Evolutionary conservation across 306 rosid genomes (phyloP).

Genomic region (Quercus berberidifolia): DNA sequence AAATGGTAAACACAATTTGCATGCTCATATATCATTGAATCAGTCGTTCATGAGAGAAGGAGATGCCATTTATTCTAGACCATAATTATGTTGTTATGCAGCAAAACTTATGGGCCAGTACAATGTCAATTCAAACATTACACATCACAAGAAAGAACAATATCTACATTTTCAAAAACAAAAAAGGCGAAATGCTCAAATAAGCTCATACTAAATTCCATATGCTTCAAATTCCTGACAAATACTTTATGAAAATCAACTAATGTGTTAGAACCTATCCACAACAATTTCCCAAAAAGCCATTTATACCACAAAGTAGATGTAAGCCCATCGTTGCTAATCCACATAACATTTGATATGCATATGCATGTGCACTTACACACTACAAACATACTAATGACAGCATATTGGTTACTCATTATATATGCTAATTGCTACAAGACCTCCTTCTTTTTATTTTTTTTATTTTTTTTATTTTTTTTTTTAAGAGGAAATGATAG

Average conservation of each 20-base stretch:
- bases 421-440: background rate
- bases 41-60: background rate
- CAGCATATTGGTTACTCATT: background rate
- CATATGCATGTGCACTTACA: background rate
- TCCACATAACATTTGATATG: background rate
- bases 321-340: background rate
- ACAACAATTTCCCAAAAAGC: background rate
- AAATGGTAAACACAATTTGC: background rate
- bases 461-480: too few relatives aligned
- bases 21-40: background rate
- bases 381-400: background rate
- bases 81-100: background rate
- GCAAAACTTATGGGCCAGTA: background rate
- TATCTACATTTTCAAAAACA: background rate
- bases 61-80: background rate
- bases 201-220: background rate
- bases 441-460: too few relatives aligned
- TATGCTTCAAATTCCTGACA: background rate
- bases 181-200: background rate
- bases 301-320: background rate
- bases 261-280: background rate
- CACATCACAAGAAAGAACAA: background rate
- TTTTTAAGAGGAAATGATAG: too few relatives aligned
- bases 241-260: background rate
- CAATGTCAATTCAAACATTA: background rate